Percentiles rank a stretch among this genome's conserved stretches.
These are phyloP conservation scores for Plasmodium gallinaceum DNA, from an alignment of 169 alveolate genomes.

Conservation along the genomic window DNA sequence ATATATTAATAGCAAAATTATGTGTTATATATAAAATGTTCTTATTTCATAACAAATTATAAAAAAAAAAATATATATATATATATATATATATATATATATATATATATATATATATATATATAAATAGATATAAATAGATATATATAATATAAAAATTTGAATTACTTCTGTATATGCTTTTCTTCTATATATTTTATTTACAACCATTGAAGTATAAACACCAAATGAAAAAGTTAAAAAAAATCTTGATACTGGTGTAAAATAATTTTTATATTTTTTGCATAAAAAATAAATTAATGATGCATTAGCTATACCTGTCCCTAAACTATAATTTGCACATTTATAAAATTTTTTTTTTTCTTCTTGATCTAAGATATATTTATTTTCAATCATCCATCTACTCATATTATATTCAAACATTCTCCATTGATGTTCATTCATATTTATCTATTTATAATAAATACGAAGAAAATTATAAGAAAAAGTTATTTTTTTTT, in stretches of 20 bases:
- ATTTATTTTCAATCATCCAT: slow-evolving; percentile 73
- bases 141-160: too few relatives aligned
- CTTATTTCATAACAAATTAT: background rate
- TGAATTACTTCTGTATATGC: slow-evolving; percentile 58
- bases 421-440: slow-evolving; percentile 65
- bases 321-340: slow-evolving; percentile 70
- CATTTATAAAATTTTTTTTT: slow-evolving; percentile 65
- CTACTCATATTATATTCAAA: slow-evolving; percentile 73
- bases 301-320: slow-evolving; percentile 50
- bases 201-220: slow-evolving; percentile 62
- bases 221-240: slow-evolving; percentile 60
- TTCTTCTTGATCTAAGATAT: slow-evolving; percentile 60
- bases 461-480: background rate
- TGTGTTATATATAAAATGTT: slow-evolving; percentile 23
- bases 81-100: background rate
- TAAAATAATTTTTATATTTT: slow-evolving; percentile 30
- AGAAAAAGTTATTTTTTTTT: background rate
- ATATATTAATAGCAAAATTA: background rate
- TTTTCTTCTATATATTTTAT: slow-evolving; percentile 59
- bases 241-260: slow-evolving; percentile 54
- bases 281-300: slow-evolving; percentile 52
- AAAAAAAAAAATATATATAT: background rate
- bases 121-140: too few relatives aligned
- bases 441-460: slow-evolving; percentile 51
- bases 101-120: too few relatives aligned